phyloP scores from a whole-genome alignment of 345 rosid species.

The Eucalyptus lansdowneana region DNA sequence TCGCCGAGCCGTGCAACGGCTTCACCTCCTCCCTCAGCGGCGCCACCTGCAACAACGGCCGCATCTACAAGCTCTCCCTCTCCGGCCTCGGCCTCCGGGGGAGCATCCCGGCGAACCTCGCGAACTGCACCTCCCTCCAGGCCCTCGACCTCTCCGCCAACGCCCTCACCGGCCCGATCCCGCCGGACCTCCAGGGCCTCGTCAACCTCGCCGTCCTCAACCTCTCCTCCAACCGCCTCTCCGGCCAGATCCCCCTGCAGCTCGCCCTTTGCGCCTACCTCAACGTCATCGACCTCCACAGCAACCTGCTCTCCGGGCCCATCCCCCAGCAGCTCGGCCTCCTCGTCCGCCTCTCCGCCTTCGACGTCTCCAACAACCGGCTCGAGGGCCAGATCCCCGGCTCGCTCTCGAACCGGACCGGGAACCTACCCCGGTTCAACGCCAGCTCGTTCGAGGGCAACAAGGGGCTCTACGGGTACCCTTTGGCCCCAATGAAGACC shows the following conservation, averaged over 20 bases:
- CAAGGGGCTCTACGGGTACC: slow-evolving; percentile 78
- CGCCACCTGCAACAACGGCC: slow-evolving; percentile 84
- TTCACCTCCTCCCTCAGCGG: slow-evolving; percentile 66
- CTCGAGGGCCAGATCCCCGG: slow-evolving; percentile 72
- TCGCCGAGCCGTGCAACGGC: slow-evolving; percentile 62
- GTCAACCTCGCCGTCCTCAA: slow-evolving; percentile 88
- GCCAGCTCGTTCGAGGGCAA: slow-evolving; percentile 63
- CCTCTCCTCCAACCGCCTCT: slow-evolving; percentile 72
- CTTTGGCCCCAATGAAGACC: slow-evolving; percentile 49
- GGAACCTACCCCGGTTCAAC: slow-evolving; percentile 58
- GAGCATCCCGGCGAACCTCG: slow-evolving; percentile 59
- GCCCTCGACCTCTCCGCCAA: slow-evolving; percentile 88
- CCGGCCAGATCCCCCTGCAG: slow-evolving; percentile 68
- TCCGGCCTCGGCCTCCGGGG: slow-evolving; percentile 66
- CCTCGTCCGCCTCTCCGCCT: slow-evolving; percentile 56
- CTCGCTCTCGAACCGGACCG: slow-evolving; percentile 49
- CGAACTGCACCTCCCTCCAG: slow-evolving; percentile 89
- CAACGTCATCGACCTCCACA: slow-evolving; percentile 85
- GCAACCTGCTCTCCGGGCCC: slow-evolving; percentile 54
- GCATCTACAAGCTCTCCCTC: slow-evolving; percentile 89
- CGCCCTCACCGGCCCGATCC: slow-evolving; percentile 62
- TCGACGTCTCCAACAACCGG: slow-evolving; percentile 66
- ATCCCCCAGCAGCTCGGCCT: slow-evolving; percentile 64
- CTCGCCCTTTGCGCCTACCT: slow-evolving; percentile 73
- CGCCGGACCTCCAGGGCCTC: slow-evolving; percentile 52